Base-by-base conservation (phyloP, 768 basidiomycete genomes). In the Boletellus ananiceps region DNA sequence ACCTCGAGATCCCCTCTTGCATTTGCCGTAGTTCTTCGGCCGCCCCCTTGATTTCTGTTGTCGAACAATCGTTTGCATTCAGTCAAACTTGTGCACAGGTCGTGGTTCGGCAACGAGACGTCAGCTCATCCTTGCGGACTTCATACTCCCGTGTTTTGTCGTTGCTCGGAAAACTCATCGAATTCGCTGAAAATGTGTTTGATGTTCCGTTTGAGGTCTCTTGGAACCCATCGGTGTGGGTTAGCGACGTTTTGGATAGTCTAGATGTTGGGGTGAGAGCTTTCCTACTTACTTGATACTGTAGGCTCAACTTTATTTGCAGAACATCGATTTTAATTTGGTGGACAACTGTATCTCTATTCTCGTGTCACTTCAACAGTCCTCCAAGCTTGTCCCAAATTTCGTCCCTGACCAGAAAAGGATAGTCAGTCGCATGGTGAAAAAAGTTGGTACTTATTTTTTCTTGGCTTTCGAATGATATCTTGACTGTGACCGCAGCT, bases 201-300 rank as follows among this genome's bases (percentile, higher is more conserved):
- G 67, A 72, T 3, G 55, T 64, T 3, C 53, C 74, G 1, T 57
- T 71, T 5, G 48, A 48, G 15, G 49, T 86, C 5, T 46, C 66
- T 1, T 92, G 89, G 89, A 64, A 82, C 38, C 82, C 88, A 5
- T 59, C 66, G 0, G 60, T 67, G 23, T 96, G 93, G 93, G 65
- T 88, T 6, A 57, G 71, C 2, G 63, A 65, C 7, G 55, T 89
- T 40, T 69, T 92, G 5, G 58, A 71, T 11, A 74, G 69, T 31
- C 64, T 91, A 36, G 73, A 82, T 45, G 67, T 77, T 46, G 79
- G 84, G 71, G 81, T 87, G 47, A 44, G 74, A 45, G 31, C 3
- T 1, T 42, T 44, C 2, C 15, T 18, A 12, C 31, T 44, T 21
- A 27, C 32, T 44, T 38, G 2, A 27, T 16, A 23, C 45, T 6